phyloP scores from a whole-genome alignment of 2,329 filamentous ascomycete genomes.

The Hirsutella thompsonii region DNA sequence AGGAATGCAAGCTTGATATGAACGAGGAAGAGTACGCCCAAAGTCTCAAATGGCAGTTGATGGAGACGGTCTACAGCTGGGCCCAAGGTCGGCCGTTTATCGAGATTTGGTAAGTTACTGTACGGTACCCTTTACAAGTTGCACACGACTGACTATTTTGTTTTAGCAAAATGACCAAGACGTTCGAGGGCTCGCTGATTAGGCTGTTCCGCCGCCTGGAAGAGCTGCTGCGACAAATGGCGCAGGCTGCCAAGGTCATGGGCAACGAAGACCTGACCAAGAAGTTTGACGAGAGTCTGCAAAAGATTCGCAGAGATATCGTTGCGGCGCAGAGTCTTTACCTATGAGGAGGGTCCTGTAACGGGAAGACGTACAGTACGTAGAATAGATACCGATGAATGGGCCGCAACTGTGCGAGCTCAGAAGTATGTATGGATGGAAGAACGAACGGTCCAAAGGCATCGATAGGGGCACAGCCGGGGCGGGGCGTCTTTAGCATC shows the following conservation, averaged over 20 bases:
- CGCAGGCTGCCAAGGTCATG: conserved; percentile 94
- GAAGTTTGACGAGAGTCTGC: conserved; percentile 80
- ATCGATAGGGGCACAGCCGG: too few species aligned
- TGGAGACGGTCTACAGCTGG: conserved; percentile 94
- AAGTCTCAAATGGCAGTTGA: conserved; percentile 85
- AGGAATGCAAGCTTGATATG: conserved; percentile 86
- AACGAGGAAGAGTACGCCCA: conserved; percentile 91
- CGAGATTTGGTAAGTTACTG: conserved; percentile 72
- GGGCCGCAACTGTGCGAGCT: too few species aligned
- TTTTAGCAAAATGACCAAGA: conserved; percentile 91
- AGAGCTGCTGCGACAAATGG: conserved; percentile 89
- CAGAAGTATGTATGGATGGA: too few species aligned
- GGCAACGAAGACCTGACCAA: conserved; percentile 84
- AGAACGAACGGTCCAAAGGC: too few species aligned
- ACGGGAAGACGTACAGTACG: too few species aligned
- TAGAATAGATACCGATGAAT: too few species aligned
- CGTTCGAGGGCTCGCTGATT: conserved; percentile 93
- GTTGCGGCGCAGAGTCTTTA: conserved; percentile 92
- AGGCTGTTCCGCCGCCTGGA: conserved; percentile 91
- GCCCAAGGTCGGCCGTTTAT: conserved; percentile 80
- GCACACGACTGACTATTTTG: not conserved
- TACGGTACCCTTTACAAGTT: not conserved
- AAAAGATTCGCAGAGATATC: conserved; percentile 83
- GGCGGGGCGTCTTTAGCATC: not conserved
- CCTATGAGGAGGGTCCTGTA: conserved; percentile 34